These are phyloP conservation scores for Boletus edulis DNA, from an alignment of 768 basidiomycete species.

Conservation along the genomic window DNA sequence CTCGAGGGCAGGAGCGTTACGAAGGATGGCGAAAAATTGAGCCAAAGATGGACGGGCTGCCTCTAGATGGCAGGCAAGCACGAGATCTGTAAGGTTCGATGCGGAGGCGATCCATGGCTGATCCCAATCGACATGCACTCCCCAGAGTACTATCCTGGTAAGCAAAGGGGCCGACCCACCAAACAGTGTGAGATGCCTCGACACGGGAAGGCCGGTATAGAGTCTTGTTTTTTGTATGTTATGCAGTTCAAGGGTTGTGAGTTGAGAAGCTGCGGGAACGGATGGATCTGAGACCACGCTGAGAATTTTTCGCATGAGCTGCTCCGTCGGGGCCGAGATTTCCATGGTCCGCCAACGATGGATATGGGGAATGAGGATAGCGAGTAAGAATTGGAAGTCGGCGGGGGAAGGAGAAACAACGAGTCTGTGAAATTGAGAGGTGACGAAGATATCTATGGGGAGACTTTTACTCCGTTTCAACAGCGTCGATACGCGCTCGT, in stretches of 20 bases:
- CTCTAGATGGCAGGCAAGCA: constrained; percentile 59
- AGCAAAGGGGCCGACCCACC: constrained; percentile 53
- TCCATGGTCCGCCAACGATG: constrained; percentile 52
- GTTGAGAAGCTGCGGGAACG: constrained; percentile 48
- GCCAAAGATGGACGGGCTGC: constrained; percentile 62
- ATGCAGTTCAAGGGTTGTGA: constrained; percentile 52
- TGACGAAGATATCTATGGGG: constrained; percentile 45
- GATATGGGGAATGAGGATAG: constrained; percentile 49
- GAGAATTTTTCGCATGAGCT: constrained; percentile 45
- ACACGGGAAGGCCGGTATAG: constrained; percentile 16
- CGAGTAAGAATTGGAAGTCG: constrained; percentile 27
- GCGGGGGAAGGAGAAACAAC: constrained; percentile 8
- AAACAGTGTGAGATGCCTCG: constrained; percentile 47
- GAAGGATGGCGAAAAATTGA: constrained; percentile 52
- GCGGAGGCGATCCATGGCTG: constrained; percentile 32
- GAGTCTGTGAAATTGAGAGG: constrained; percentile 22
- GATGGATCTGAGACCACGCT: constrained; percentile 36
- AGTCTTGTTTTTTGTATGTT: constrained; percentile 39
- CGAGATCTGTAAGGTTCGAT: constrained; percentile 43
- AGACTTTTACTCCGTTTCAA: constrained; percentile 54
- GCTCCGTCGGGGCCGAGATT: constrained; percentile 44
- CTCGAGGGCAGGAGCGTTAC: constrained; percentile 50
- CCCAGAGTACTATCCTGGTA: constrained; percentile 52
- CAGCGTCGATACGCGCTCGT: constrained; percentile 42
- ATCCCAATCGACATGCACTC: constrained; percentile 70